phyloP scores from a whole-genome alignment of 306 rosid species.

The Acacia melanoxylon region DNA sequence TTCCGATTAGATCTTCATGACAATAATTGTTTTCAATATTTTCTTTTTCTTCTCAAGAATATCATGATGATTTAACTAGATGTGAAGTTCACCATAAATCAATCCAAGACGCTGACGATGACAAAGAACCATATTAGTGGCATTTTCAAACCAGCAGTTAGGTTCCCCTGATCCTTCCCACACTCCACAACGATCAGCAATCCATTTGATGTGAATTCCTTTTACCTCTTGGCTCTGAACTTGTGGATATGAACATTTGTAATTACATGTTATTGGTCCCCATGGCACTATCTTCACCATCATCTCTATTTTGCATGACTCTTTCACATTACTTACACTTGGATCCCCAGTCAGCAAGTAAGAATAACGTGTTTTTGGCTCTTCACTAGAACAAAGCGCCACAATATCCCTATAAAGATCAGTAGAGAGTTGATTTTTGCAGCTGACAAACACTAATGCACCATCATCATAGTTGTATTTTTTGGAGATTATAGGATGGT shows the following conservation, averaged over 20 bases:
- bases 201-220: slow-evolving; percentile 19
- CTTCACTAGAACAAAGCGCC: neutral
- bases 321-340: neutral
- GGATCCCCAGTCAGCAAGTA: neutral
- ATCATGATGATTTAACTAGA: too few species aligned
- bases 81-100: neutral
- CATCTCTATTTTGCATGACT: slow-evolving; percentile 1
- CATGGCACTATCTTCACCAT: neutral
- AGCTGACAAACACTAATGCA: neutral
- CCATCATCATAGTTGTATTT: neutral
- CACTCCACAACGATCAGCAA: neutral
- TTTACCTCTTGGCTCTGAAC: neutral
- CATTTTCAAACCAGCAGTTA: neutral
- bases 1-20: neutral
- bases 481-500: neutral
- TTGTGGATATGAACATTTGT: neutral
- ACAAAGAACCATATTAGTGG: slow-evolving; percentile 14
- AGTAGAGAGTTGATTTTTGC: neutral
- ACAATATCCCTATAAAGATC: neutral
- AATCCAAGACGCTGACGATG: neutral
- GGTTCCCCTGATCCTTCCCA: neutral
- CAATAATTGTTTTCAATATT: neutral
- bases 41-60: too few species aligned
- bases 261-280: neutral
- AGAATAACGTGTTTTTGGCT: neutral